Conservation (phyloP, 192 early-diverging fungal genomes). For the Coemansia sp. region DNA sequence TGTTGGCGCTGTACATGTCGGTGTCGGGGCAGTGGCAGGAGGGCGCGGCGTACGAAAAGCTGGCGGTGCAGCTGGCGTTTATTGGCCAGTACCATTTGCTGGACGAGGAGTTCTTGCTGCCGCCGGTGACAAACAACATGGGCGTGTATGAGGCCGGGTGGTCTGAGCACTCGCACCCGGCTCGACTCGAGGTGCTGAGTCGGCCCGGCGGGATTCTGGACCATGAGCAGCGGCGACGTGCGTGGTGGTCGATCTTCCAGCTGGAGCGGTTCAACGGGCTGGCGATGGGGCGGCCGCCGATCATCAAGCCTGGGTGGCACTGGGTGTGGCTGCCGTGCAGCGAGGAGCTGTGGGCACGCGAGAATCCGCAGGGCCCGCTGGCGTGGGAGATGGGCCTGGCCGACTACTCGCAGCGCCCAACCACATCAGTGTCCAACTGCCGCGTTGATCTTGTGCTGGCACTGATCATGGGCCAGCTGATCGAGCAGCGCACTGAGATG, state of each 20-base stretch:
- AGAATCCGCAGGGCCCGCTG: conserved; percentile 31
- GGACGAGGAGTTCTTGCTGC: conserved; percentile 51
- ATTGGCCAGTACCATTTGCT: conserved; percentile 49
- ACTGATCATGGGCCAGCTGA: conserved; percentile 48
- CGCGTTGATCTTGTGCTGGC: conserved; percentile 42
- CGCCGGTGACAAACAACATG: conserved; percentile 45
- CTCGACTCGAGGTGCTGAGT: conserved; percentile 41
- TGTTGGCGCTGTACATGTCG: conserved; percentile 45
- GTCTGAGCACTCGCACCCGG: conserved; percentile 46
- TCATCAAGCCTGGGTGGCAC: conserved; percentile 54
- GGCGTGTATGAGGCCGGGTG: conserved; percentile 45
- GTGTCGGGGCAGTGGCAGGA: conserved; percentile 48
- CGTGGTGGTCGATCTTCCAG: conserved; percentile 51
- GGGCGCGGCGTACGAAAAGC: conserved; percentile 42
- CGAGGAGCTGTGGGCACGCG: conserved; percentile 41
- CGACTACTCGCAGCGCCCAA: conserved; percentile 23
- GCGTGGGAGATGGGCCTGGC: conserved; percentile 48
- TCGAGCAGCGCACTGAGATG: conserved; percentile 48
- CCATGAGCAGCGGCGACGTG: conserved; percentile 46
- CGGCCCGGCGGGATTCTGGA: conserved; percentile 39
- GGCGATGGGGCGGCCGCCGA: conserved; percentile 50
- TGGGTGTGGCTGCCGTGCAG: conserved; percentile 53
- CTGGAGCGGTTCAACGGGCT: conserved; percentile 50
- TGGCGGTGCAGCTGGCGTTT: conserved; percentile 49
- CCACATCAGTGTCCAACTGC: conserved; percentile 28